Evolutionary conservation across 495 filamentous ascomycete genomes (phyloP).

Genomic region (Penicillium simplicissimum): DNA sequence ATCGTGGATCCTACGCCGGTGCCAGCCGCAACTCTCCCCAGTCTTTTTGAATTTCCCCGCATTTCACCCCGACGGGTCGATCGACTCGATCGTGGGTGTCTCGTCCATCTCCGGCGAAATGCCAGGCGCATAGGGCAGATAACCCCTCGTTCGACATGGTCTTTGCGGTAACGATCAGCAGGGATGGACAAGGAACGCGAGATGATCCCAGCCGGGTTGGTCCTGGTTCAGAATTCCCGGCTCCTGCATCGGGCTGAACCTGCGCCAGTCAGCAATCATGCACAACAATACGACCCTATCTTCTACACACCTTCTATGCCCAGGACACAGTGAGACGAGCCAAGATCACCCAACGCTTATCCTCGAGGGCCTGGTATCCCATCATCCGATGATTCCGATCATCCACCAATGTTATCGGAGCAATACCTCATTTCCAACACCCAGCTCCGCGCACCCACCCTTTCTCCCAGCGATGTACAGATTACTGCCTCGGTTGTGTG

Average conservation of each 20-base stretch:
- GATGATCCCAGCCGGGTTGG: background rate
- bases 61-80: slow-evolving; percentile 16
- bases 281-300: background rate
- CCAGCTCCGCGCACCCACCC: background rate
- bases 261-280: background rate
- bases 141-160: background rate
- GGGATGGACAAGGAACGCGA: slow-evolving; percentile 1
- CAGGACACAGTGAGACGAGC: background rate
- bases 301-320: background rate
- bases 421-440: background rate
- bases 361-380: background rate
- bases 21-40: background rate
- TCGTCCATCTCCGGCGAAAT: background rate
- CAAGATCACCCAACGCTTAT: background rate
- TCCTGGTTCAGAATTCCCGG: background rate
- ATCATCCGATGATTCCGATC: background rate
- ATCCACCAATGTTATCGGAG: background rate
- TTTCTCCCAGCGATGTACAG: background rate
- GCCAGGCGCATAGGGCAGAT: background rate
- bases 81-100: slow-evolving; percentile 12
- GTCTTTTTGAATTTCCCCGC: slow-evolving; percentile 6
- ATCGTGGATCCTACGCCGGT: background rate
- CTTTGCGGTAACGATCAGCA: slow-evolving; percentile 9
- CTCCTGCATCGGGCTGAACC: background rate
- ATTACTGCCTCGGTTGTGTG: background rate